Base-by-base conservation (phyloP, 345 rosid genomes). In the Bruguiera gymnorhiza region DNA sequence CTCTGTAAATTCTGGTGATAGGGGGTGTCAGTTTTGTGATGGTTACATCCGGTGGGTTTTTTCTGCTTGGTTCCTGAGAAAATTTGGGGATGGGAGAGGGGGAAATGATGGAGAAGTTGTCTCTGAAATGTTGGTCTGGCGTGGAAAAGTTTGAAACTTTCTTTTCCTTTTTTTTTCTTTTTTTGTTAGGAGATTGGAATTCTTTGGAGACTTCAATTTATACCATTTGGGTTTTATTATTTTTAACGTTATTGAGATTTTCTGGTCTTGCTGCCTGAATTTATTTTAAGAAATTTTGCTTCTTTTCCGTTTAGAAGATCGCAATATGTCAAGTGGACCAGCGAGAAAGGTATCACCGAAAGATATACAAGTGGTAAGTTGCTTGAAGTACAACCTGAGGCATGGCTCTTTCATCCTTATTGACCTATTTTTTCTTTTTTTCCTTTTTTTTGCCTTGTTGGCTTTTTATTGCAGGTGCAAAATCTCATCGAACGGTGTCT, bases 311-410 rank as follows among this genome's bases (percentile, higher is more conserved):
- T 63, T 65, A 65, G 62, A 64, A 71, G 53, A 58, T 75, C 50
- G 27, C 73, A 66, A 65, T 54, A 93, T 93, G 98, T 89, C 97
- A 1, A 90, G 81, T 76, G 94, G 88, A 79, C 52, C 88, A 8
- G 87, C 75, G 57, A 89, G 91, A 75, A 84, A 94, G 81, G 97
- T 93, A 39, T 91, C 92, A 15, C 91, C 90, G 52, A 86, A 85
- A 82, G 96, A 93, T 77, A 93, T 93, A 70, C 96, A 93, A 79
- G 80, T 89, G 86, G 98, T 93, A 81, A 80, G 84, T 36, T 57
- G 50, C 73, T 68, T 73, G 18, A 26, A 24, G 9, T 56, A 24
- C 29, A 56, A 56, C 11, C 18, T 6, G 26, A 21, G 60, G 31
- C 31, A 15, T 56, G 60, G 16, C 50, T 13, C 18, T 11, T 43